These are phyloP conservation scores for Xanthoceras sorbifolium DNA, from an alignment of 345 rosid genomes.

Conservation along the genomic window DNA sequence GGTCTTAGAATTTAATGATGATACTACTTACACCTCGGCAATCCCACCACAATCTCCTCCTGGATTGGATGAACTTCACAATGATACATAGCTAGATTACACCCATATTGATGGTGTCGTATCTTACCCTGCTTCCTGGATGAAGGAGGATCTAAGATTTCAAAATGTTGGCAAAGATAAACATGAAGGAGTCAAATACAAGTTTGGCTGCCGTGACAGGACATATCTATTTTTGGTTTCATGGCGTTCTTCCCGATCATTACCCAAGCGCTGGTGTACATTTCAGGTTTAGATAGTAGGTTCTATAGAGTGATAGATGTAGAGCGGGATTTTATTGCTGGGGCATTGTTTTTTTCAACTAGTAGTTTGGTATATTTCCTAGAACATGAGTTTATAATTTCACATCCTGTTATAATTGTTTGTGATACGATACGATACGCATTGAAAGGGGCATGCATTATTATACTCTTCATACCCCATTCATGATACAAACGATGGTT, in stretches of 20 bases:
- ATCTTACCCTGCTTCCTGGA: background rate
- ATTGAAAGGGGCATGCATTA: background rate
- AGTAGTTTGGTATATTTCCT: background rate
- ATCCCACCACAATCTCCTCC: constrained; percentile 75
- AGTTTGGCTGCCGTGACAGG: constrained; percentile 12
- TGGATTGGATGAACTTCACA: constrained; percentile 23
- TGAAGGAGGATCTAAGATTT: background rate
- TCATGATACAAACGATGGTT: constrained; percentile 1
- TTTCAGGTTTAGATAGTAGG: constrained; percentile 33
- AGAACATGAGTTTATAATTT: background rate
- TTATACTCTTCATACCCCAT: background rate
- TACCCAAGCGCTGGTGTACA: constrained; percentile 50
- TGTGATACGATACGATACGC: background rate
- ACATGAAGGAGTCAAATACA: background rate
- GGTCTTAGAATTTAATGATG: constrained; percentile 41
- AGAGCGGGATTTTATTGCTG: constrained; percentile 23
- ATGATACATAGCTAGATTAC: constrained; percentile 19
- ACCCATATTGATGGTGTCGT: constrained; percentile 4
- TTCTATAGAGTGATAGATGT: constrained; percentile 24
- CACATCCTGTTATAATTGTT: background rate
- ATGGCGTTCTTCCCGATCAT: constrained; percentile 50
- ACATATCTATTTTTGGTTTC: constrained; percentile 23
- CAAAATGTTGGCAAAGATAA: background rate
- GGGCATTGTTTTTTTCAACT: background rate
- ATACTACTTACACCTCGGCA: constrained; percentile 35